Conservation (phyloP, 495 filamentous ascomycete species). For the Geoglossum glabrum region DNA sequence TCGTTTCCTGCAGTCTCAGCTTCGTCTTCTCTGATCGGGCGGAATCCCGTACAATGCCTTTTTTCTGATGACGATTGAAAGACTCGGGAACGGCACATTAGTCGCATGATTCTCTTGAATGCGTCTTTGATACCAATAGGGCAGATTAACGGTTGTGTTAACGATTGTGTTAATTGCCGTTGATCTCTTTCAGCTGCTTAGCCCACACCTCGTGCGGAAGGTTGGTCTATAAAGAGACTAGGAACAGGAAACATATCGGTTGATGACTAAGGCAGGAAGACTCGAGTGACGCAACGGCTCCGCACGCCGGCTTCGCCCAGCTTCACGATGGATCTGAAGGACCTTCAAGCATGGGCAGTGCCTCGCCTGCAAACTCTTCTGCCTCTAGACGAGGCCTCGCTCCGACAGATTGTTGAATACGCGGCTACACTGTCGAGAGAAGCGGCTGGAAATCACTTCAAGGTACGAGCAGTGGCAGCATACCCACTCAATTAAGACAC, state of each 20-base stretch:
- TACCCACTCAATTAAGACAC: not conserved
- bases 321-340: conserved; percentile 15
- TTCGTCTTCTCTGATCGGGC: conserved; percentile 27
- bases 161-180: too few relatives aligned
- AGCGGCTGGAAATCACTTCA: conserved; percentile 64
- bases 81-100: conserved; percentile 22
- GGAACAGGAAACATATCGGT: not conserved
- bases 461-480: not conserved
- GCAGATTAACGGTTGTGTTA: conserved; percentile 38
- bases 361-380: conserved; percentile 58
- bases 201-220: too few relatives aligned
- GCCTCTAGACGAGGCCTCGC: conserved; percentile 62
- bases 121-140: too few relatives aligned
- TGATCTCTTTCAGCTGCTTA: too few relatives aligned
- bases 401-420: conserved; percentile 67
- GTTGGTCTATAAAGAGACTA: not conserved
- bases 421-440: conserved; percentile 48
- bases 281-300: not conserved
- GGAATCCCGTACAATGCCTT: conserved; percentile 82
- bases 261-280: not conserved
- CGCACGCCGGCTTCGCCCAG: not conserved
- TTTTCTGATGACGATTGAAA: conserved; percentile 55
- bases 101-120: conserved; percentile 36
- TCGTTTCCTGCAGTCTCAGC: conserved; percentile 36
- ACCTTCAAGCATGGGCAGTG: conserved; percentile 31